Base-by-base conservation (phyloP, 1,139 yeast species). In the Waltiozyma sp. region DNA sequence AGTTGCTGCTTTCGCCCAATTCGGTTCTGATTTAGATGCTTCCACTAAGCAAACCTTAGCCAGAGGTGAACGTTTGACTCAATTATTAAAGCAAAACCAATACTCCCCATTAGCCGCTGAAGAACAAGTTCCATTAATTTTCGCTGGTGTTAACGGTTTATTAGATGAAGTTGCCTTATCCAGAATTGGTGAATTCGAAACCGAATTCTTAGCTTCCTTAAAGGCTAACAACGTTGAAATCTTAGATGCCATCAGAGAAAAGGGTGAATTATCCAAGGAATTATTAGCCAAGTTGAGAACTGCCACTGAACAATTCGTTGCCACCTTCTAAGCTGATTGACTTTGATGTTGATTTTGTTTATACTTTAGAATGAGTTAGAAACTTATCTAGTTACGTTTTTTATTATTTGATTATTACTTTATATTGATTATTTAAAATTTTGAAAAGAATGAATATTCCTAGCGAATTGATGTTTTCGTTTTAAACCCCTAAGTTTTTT, bases 51-150 rank as follows among this genome's bases (percentile, higher is more conserved):
- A 88, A 77, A 93, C 98, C 65, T 83, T 93, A 72, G 75, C 77
- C 64, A 91, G 99, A 84, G 99, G 99, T 88, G 98, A 93, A 82
- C 93, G 98, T 81, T 85, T 93, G 69, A 91, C 98, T 63, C 98
- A 89, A 78, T 76, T 93, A 70, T 83, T 93, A 72, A 89, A 89
- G 76, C 99, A 93, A 80, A 86, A 80, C 73, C 98, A 93, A 79
- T 85, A 82, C 79, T 65, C 83, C 63, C 99, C 99, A 69, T 74
- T 89, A 69, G 82, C 96, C 68, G 95, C 97, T 64, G 96, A 91
- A 75, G 96, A 89, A 75, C 96, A 88, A 78, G 98, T 93, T 55
- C 98, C 98, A 69, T 77, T 88, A 66, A 89, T 93, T 68, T 93
- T 70, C 78, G 98, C 98, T 58, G 99, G 96, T 86, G 98, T 93